These are phyloP conservation scores for Oligophagozyma castellii DNA, from an alignment of 1,139 yeast genomes.

Conservation along the genomic window DNA sequence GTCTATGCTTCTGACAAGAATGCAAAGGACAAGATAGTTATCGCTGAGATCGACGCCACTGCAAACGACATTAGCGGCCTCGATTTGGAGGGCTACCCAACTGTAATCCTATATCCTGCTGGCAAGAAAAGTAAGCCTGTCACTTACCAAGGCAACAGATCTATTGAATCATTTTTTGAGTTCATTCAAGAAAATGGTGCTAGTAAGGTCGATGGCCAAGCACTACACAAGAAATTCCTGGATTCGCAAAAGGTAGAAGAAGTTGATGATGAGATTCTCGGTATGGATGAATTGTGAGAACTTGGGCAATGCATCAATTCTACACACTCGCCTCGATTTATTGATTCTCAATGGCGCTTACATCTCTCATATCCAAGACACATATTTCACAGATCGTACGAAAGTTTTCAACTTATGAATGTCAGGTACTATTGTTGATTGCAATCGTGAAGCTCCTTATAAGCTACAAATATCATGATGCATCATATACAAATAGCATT, in stretches of 20 bases:
- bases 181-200: conserved; percentile 60
- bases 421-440: too few relatives aligned
- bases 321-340: neutral
- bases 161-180: conserved; percentile 52
- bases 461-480: too few relatives aligned
- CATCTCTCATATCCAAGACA: too few relatives aligned
- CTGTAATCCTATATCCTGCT: conserved; percentile 85
- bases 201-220: conserved; percentile 40
- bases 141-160: conserved; percentile 57
- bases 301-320: neutral
- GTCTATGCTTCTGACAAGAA: conserved; percentile 38
- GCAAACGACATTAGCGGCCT: conserved; percentile 67
- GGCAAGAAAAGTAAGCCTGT: conserved; percentile 65
- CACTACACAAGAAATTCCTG: conserved; percentile 26
- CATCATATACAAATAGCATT: too few relatives aligned
- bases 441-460: too few relatives aligned
- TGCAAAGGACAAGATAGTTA: conserved; percentile 39
- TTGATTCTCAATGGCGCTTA: too few relatives aligned
- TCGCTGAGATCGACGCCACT: conserved; percentile 86
- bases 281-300: conserved; percentile 9
- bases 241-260: conserved; percentile 23
- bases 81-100: conserved; percentile 83
- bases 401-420: too few relatives aligned
- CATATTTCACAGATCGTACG: too few relatives aligned
- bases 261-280: conserved; percentile 11